Percentiles rank a stretch among this genome's conserved stretches.
These are phyloP conservation scores for Multifurca ochricompacta DNA, from an alignment of 768 basidiomycete genomes.

Conservation along the genomic window DNA sequence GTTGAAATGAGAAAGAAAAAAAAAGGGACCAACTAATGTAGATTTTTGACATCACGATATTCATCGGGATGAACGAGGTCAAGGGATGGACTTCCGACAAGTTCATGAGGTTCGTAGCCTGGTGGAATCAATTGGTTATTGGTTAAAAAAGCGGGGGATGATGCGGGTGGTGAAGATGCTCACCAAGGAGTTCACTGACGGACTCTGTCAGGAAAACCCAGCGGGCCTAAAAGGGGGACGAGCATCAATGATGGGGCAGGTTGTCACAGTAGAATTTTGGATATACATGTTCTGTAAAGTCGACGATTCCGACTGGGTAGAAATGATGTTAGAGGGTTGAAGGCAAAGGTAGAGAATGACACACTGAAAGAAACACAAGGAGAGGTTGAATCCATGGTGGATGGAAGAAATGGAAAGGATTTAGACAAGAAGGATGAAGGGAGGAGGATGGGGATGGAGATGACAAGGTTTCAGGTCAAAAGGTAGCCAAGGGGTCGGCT, in stretches of 20 bases:
- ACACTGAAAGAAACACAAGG: constrained; percentile 73
- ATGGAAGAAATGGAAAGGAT: too few species aligned
- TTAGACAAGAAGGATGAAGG: too few species aligned
- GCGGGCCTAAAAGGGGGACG: constrained; percentile 37
- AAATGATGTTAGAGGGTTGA: constrained; percentile 9
- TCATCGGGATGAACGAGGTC: constrained; percentile 81
- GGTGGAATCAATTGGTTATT: not conserved
- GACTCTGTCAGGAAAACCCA: constrained; percentile 66
- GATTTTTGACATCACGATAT: constrained; percentile 50
- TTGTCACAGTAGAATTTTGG: constrained; percentile 21
- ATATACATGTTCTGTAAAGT: constrained; percentile 65
- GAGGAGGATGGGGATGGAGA: not conserved
- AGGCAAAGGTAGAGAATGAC: constrained; percentile 27
- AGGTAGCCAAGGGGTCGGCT: constrained; percentile 1
- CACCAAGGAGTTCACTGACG: constrained; percentile 56
- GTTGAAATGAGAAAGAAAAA: not conserved
- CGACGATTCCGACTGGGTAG: constrained; percentile 63
- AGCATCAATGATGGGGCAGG: not conserved
- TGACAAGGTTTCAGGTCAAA: not conserved
- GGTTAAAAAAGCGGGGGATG: too few species aligned
- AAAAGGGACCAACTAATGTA: constrained; percentile 53
- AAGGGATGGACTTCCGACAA: constrained; percentile 59
- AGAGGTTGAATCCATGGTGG: constrained; percentile 19
- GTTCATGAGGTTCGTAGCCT: constrained; percentile 71
- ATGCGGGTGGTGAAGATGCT: not conserved